Conservation (phyloP, 352 stramenopile genomes). For the Plasmopara viticola region DNA sequence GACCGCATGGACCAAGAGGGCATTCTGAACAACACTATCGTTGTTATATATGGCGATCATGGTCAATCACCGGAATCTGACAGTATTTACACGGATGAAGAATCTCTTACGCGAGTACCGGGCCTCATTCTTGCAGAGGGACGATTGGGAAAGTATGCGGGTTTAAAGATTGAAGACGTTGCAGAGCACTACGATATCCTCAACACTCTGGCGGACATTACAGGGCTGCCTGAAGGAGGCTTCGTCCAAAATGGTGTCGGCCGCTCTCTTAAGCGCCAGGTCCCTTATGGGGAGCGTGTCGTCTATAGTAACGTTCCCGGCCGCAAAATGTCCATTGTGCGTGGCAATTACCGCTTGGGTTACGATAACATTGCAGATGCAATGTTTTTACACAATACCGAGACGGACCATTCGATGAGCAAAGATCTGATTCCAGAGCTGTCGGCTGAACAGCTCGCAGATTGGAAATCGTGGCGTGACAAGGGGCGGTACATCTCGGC, state of each 20-base stretch:
- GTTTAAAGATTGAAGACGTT: conserved; percentile 34
- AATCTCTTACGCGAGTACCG: conserved; percentile 33
- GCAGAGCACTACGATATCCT: conserved; percentile 52
- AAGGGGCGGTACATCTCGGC: conserved; percentile 29
- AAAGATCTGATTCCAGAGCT: conserved; percentile 30
- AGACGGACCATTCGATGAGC: conserved; percentile 26
- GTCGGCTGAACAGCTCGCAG: conserved; percentile 4
- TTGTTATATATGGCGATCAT: conserved; percentile 50
- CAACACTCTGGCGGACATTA: conserved; percentile 59
- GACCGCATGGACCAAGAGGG: conserved; percentile 33
- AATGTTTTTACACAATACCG: conserved; percentile 38
- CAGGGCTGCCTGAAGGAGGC: conserved; percentile 38
- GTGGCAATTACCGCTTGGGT: conserved; percentile 37
- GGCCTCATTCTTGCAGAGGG: conserved; percentile 43
- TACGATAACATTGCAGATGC: conserved; percentile 32
- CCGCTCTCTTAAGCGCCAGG: conserved; percentile 43
- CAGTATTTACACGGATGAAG: conserved; percentile 33
- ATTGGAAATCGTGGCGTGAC: conserved; percentile 29
- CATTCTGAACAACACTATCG: conserved; percentile 50
- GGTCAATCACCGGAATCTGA: conserved; percentile 39
- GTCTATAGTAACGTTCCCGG: conserved; percentile 50
- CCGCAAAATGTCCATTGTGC: conserved; percentile 40
- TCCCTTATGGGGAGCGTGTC: conserved; percentile 18
- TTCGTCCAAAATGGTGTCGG: conserved; percentile 51
- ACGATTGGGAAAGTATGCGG: conserved; percentile 29